Base-by-base conservation (phyloP, 202 grass and related monocot genomes). In the Cymbopogon flexuosus region DNA sequence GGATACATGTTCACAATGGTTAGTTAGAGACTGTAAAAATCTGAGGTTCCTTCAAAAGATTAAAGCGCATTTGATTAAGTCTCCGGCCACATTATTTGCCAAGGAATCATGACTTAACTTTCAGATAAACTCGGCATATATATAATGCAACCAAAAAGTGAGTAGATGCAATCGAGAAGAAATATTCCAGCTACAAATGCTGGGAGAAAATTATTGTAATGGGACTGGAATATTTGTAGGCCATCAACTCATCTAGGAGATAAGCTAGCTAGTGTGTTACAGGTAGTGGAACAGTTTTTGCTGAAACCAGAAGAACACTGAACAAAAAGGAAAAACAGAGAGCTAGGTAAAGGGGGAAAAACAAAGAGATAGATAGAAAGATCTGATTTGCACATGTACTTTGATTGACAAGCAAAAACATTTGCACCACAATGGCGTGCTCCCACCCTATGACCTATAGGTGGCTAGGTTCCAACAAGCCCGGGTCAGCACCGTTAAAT, bases 321-420 rank as follows among this genome's bases (percentile, higher is more conserved):
- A 67, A 65, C 42, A 42, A 85, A 76, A 76, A 16, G 9, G 21
- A 57, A 54, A 65, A 59, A 11, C 62, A 34, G 71, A 76, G 27
- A 18, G 15, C 57, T 40, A 58, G 19, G 45, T 27, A 83, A 72
- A 10, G 19, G 51, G 0, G 0, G 3, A 56, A 13, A 72, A 23
- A 29, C 5, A 7, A 0, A 3, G 47, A 15, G 70, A 31, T 24
- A 35, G 24, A 61, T n/a, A 21, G 1, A 54, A 57, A 73, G 7
- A 57, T 79, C 19, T 85, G 24, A 57, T 66, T 66, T 45, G 36
- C 46, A 67, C 77, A 11, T 68, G 49, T 37, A 19, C 37, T 68
- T 16, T 8, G 49, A 75, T 81, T 80, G 84, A 86, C 61, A 68
- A 39, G 77, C 69, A 75, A 86, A 39, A 10, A 47, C 80, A 59